Base-by-base conservation (phyloP, 208 protist species). In the Trypanosomatidae sp. region DNA sequence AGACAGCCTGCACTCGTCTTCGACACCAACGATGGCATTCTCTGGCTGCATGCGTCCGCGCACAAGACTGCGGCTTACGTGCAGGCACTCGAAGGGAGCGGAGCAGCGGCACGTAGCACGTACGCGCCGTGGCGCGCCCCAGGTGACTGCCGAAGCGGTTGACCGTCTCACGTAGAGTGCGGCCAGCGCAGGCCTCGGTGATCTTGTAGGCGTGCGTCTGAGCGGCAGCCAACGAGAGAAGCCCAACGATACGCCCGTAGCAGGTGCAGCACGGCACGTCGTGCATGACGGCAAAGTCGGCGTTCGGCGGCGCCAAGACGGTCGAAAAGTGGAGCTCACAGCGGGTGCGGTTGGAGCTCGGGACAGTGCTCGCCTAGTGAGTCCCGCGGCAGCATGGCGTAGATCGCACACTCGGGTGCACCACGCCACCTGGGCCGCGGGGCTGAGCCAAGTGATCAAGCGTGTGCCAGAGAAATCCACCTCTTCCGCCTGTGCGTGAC, bases 211-310 rank as follows among this genome's bases (percentile, higher is more conserved):
- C 55, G 56, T 83, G 76, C 65, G 73, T 66, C 36, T 44, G 36
- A 28, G 71, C 70, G 30, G 66, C 60, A 17, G 69, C 68, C 28
- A 72, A 46, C 13, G 75, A 78, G 19, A 87, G 62, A 36, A 81
- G 66, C 73, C 87, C 80, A 1, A 85, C 70, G 73, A 87, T 76
- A 66, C 82, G 87, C 30, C 82, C 82, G 64, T 90, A 80, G 52
- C 80, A 81, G 56, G 84, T 79, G 36, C 74, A 64, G 28, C 62
- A 66, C 5, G 55, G 53, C n/a, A 77, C 74, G n/a, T 50, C n/a
- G 52, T 53, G 22, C 69, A 71, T 75, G 43, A 62, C 62, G 3
- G 66, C 74, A 17, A 73, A 15, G 30, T 69, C 74, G 8, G 80
- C 47, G 43, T 66, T 59, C 22, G 22, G 8, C 58, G 71, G 47